Evolutionary conservation across 2,329 filamentous ascomycete genomes (phyloP).

Genomic region (Zasmidium citrigriseum): DNA sequence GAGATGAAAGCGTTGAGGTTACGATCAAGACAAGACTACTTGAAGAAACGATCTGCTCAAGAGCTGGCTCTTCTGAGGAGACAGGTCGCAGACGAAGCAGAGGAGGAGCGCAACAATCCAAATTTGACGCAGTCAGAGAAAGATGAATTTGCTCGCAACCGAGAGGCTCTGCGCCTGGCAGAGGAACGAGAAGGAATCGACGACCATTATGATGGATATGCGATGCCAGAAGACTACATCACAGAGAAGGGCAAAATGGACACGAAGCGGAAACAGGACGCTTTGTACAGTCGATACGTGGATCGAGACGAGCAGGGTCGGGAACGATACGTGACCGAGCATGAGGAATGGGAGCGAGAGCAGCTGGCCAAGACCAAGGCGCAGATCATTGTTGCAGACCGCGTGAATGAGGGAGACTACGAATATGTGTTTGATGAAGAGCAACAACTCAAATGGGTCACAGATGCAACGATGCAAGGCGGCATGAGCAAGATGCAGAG

Average conservation of each 20-base stretch:
- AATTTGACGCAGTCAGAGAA: conserved; percentile 76
- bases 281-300: conserved; percentile 86
- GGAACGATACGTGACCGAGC: conserved; percentile 87
- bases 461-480: conserved; percentile 71
- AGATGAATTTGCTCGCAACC: conserved; percentile 84
- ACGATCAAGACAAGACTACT: conserved; percentile 85
- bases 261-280: conserved; percentile 81
- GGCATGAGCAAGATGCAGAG: conserved; percentile 67
- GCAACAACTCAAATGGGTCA: conserved; percentile 81
- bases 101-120: conserved; percentile 72
- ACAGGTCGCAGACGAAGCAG: conserved; percentile 86
- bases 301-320: conserved; percentile 84
- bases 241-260: conserved; percentile 91
- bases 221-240: conserved; percentile 92
- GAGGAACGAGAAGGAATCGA: conserved; percentile 84
- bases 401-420: conserved; percentile 79
- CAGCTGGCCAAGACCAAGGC: conserved; percentile 85
- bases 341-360: conserved; percentile 94
- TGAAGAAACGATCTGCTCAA: conserved; percentile 89
- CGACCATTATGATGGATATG: conserved; percentile 88
- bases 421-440: conserved; percentile 90
- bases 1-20: conserved; percentile 80
- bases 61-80: conserved; percentile 81
- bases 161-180: conserved; percentile 61
- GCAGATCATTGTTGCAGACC: conserved; percentile 74